Evolutionary conservation across 2,329 filamentous ascomycete species (phyloP), one percentile per base, ranked within the genome.

Genomic region (Nigrospora oryzae): DNA sequence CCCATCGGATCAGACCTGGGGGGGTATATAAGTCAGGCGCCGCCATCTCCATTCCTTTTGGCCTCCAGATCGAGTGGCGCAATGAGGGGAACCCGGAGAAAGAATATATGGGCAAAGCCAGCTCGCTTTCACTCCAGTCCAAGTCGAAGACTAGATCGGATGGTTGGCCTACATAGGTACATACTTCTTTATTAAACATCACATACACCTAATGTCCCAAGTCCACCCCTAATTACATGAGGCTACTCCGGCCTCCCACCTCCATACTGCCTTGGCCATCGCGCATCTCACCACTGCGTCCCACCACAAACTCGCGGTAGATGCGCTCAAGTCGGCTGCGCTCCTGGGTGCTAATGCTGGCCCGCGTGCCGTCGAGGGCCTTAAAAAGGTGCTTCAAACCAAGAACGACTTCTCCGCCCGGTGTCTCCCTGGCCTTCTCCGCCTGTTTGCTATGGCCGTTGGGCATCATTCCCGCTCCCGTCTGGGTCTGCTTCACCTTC

Each of bases 231-330:
- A 6, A 16, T 57, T 66, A 96, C 93, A 97, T 97, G 65, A 98
- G 71, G 66, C 89, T 97, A 56, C 85, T 91, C 60, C 93, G 74
- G 13, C 90, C 93, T 8, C 93, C 93, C 66, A 98, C 81, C 66
- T 97, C 93, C 63, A 83, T 94, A 46, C 85, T 86, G 0, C 86
- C 89, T 65, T 97, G 88, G 2, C 93, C 93, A 64, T 86, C 91
- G 48, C 83, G 88, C 88, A 98, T 89, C 70, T 97, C 90, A 8
- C 93, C 93, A 63, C 90, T 95, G 54, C 93, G 76, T 0, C 89
- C 90, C 4, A 88, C 86, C 0, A 96, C 83, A 70, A 98, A 98
- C 67, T 98, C 93, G 14, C 76, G 73, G 61, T 98, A 98, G 49
- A 98, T 96, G 36, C 78, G 79, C 56, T 79, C 75, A 52, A 98